Base-by-base conservation (phyloP, 495 filamentous ascomycete species). In the Massariosphaeria phaeospora region DNA sequence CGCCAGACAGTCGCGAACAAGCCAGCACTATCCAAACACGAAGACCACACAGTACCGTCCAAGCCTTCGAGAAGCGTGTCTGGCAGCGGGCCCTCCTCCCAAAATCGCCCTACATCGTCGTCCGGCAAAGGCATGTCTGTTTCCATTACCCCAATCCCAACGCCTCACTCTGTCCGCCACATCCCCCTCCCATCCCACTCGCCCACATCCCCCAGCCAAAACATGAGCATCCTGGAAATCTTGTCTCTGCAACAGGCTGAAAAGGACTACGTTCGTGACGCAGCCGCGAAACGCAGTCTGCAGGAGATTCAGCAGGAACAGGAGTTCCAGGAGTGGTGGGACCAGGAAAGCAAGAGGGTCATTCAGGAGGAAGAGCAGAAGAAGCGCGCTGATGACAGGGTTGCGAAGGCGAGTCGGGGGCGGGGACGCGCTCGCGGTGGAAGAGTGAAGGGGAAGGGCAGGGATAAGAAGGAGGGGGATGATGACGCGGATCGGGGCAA, bases 251-350 rank as follows among this genome's bases (percentile, higher is more conserved):
- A 98, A 69, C 81, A 84, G 66, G 81, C 79, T 6, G 91, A 95
- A 56, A 93, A 96, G 62, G 80, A 90, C 53, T 76, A 81, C 44
- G 79, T 93, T 55, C 82, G 79, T 34, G 90, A 95, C 69, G 88
- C 88, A n/a, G 81, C 76, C 0, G 85, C 86, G 1, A 95, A 94
- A 67, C 78, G 91, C 35, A 89, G 84, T 53, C 69, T 98, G 34
- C 79, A 91, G 63, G 93, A 97, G 34, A 98, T 98, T 58, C 94
- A 98, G 65, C 80, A 85, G 44, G 93, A 98, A 67, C 93, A 98
- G 67, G 88, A 89, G 29, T 98, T 98, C 69, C 87, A 95, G 67
- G 84, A 91, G 65, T 98, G 94, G 93, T 98, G 93, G 93, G 91
- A 97, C 57, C 80, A 84, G 50, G 93, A 98, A 67, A 90, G 85